A percentile compares a stretch with the other conserved stretches of the same genome.
Conservation (phyloP, 441 rosid genomes). For the Brassica balearica region DNA sequence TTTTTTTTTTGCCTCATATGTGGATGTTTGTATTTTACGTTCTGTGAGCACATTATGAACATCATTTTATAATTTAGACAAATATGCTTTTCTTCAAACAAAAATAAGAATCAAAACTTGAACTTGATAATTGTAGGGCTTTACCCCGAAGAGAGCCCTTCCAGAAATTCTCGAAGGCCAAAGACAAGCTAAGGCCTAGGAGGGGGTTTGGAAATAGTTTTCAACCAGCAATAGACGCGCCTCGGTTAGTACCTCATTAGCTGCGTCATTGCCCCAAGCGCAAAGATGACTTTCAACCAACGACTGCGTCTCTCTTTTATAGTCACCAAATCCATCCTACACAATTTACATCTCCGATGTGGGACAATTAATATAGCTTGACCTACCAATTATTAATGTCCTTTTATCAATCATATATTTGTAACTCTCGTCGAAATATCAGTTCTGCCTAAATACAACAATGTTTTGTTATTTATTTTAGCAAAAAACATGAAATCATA, state of each 20-base stretch:
- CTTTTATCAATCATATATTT: neutral
- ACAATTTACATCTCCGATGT: slow-evolving; percentile 1
- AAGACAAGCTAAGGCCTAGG: slow-evolving; percentile 44
- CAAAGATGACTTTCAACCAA: slow-evolving; percentile 8
- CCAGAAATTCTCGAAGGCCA: slow-evolving; percentile 71
- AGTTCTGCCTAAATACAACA: neutral
- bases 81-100: too few species aligned
- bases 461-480: neutral
- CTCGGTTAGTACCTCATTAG: slow-evolving; percentile 89
- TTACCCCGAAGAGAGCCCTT: slow-evolving; percentile 63
- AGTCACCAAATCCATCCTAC: neutral
- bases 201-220: slow-evolving; percentile 86
- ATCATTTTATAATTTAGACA: too few species aligned
- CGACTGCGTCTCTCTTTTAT: neutral
- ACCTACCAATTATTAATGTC: neutral
- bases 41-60: too few species aligned
- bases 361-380: neutral
- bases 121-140: slow-evolving; percentile 44
- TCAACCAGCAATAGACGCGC: slow-evolving; percentile 99
- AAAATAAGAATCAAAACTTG: neutral
- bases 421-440: neutral
- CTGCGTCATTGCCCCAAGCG: slow-evolving; percentile 99
- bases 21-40: neutral
- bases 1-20: neutral
- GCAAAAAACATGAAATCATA: neutral